These are phyloP conservation scores for Boeremia lycopersici DNA, from an alignment of 2,329 filamentous ascomycete species.

Conservation along the genomic window DNA sequence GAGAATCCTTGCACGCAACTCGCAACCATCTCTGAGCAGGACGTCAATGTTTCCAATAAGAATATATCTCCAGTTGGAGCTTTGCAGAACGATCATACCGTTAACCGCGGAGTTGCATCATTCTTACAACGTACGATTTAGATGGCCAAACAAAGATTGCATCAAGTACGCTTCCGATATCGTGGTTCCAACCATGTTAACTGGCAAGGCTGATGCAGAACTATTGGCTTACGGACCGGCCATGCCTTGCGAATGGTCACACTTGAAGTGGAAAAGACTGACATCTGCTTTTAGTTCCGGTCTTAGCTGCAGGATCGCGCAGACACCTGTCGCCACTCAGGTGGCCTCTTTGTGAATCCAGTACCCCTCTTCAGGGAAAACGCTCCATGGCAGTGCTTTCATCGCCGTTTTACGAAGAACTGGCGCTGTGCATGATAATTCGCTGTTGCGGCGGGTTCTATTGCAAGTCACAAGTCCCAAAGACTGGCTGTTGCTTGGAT, in stretches of 20 bases:
- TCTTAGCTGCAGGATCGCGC: constrained; percentile 17
- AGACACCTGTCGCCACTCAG: constrained; percentile 7
- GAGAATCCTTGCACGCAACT: too few species aligned
- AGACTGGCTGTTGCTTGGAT: background rate
- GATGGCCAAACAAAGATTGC: background rate
- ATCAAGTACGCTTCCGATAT: background rate
- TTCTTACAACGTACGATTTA: background rate
- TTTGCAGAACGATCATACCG: background rate
- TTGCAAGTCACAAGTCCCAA: background rate
- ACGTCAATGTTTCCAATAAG: background rate
- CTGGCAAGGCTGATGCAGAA: constrained; percentile 2
- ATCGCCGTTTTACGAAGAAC: background rate
- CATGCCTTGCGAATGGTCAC: background rate
- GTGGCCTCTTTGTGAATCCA: constrained; percentile 3
- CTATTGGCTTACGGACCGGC: background rate
- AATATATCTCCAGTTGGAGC: background rate
- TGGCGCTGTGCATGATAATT: background rate
- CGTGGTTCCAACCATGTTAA: background rate
- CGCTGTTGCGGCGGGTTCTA: background rate
- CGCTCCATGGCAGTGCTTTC: background rate
- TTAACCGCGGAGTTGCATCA: background rate
- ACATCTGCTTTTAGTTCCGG: constrained; percentile 2
- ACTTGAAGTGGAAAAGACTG: constrained; percentile 4
- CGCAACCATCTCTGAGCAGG: too few species aligned
- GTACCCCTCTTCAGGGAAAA: background rate